Percentiles rank a stretch among this genome's conserved stretches.
Conservation (phyloP, 352 stramenopile species). For the Phytopythium cucurbitacearum region DNA sequence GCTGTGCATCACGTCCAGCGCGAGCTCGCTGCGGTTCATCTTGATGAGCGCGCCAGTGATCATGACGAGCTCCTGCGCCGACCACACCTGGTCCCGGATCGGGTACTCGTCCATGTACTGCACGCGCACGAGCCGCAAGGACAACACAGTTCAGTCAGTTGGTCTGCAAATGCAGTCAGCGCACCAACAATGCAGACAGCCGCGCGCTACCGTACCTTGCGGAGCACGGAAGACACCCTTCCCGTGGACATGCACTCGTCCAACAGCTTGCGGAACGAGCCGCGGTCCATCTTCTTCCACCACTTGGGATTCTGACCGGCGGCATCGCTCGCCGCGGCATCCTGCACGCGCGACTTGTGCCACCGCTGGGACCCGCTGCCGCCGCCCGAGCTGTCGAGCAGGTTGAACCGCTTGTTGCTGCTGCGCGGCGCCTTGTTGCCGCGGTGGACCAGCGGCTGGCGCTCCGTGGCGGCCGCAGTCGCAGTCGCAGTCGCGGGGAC, state of each 20-base stretch:
- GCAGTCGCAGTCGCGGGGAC: background rate
- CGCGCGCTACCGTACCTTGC: conserved; percentile 20
- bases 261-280: conserved; percentile 55
- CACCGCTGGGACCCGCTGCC: background rate
- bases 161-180: conserved; percentile 3
- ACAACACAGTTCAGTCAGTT: conserved; percentile 5
- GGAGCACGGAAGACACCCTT: conserved; percentile 51
- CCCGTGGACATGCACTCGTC: conserved; percentile 50
- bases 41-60: conserved; percentile 70
- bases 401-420: conserved; percentile 16
- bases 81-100: conserved; percentile 59
- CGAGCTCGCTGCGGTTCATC: conserved; percentile 56
- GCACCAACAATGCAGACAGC: background rate
- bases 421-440: conserved; percentile 4
- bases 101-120: conserved; percentile 68
- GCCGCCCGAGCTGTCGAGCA: conserved; percentile 5
- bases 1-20: conserved; percentile 54
- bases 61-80: conserved; percentile 69
- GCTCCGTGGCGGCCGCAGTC: conserved; percentile 5
- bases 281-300: conserved; percentile 54
- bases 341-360: background rate
- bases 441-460: conserved; percentile 1
- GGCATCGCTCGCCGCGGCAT: background rate
- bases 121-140: background rate
- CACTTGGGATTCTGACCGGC: conserved; percentile 25